A percentile compares a stretch with the other conserved stretches of the same genome.
phyloP scores from a whole-genome alignment of 805 yeast species.

The Wickerhamiella sergipiensis region DNA sequence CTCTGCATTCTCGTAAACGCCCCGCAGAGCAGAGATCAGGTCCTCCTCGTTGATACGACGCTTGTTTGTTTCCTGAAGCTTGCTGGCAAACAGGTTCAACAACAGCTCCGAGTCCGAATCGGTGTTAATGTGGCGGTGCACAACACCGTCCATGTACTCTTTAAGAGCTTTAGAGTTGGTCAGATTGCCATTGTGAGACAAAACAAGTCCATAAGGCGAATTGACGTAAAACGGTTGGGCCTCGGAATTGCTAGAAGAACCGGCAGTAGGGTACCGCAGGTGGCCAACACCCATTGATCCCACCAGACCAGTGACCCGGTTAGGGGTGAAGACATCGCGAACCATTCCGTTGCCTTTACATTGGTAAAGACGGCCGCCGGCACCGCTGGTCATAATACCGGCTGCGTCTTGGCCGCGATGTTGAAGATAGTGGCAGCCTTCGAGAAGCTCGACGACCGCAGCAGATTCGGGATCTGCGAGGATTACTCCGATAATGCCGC shows the following conservation, averaged over 20 bases:
- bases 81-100: conserved; percentile 81
- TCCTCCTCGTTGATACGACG: conserved; percentile 85
- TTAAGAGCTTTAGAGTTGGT: conserved; percentile 73
- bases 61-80: conserved; percentile 81
- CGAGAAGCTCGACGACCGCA: conserved; percentile 83
- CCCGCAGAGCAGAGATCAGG: conserved; percentile 71
- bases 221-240: conserved; percentile 98
- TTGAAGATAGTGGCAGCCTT: conserved; percentile 83
- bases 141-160: conserved; percentile 76
- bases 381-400: conserved; percentile 94
- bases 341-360: conserved; percentile 99
- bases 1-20: conserved; percentile 66
- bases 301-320: conserved; percentile 60
- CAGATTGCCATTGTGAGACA: conserved; percentile 90
- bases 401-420: conserved; percentile 99
- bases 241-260: conserved; percentile 87
- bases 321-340: conserved; percentile 84
- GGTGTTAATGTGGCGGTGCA: conserved; percentile 94
- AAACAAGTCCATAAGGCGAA: conserved; percentile 84
- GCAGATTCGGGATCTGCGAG: conserved; percentile 57
- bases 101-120: conserved; percentile 91
- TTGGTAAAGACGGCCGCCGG: conserved; percentile 85
- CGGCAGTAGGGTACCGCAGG: conserved; percentile 93
- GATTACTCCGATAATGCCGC: conserved; percentile 87
- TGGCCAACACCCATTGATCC: conserved; percentile 96